Base-by-base conservation (phyloP, 129 eudicot species). In the Silybum marianum region DNA sequence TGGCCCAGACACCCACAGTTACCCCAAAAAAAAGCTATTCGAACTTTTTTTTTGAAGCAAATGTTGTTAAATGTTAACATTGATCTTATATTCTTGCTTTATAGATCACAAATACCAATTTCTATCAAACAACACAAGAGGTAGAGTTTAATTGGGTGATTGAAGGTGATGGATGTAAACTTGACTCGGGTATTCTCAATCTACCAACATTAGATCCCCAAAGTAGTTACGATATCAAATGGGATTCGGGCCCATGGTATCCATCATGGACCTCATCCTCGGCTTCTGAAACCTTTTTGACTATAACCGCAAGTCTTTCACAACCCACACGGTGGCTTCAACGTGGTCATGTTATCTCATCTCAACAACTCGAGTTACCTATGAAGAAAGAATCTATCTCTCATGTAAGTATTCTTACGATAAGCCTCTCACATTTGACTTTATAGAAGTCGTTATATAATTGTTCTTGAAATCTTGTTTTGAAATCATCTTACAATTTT, bases 101-200 rank as follows among this genome's bases (percentile, higher is more conserved):
- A 83, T 82, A 95, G 99, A 76, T 95, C 73, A 84, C 84, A 77
- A 95, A 92, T 82, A 86, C 89, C 46, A 83, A 92, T 84, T 95
- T 95, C 80, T 92, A 76, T 81, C 78, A 75, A 26, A 89, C 97
- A 68, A 95, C 99, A 4, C 21, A 87, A 90, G 94, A 44, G 5
- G 62, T 95, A 71, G 90, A 85, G 74, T 95, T 95, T 78, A 72
- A 69, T 65, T 92, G 99, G 99, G 78, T 73, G 68, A 12, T 91
- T 38, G 87, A 85, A 68, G 99, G 97, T 30, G 99, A 95, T 87
- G 99, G 99, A 71, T 81, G 86, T 84, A 93, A 86, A 82, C 87
- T 95, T 74, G 94, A 89, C 65, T 83, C 91, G 5, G 99, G 97
- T 22, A 65, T 80, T 71, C 87, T 95, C 21, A 4, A 71, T 68